Percentiles rank a stretch among this genome's conserved stretches.
Conservation (phyloP, 176 grass and related monocot species). For the Carex scoparia region DNA sequence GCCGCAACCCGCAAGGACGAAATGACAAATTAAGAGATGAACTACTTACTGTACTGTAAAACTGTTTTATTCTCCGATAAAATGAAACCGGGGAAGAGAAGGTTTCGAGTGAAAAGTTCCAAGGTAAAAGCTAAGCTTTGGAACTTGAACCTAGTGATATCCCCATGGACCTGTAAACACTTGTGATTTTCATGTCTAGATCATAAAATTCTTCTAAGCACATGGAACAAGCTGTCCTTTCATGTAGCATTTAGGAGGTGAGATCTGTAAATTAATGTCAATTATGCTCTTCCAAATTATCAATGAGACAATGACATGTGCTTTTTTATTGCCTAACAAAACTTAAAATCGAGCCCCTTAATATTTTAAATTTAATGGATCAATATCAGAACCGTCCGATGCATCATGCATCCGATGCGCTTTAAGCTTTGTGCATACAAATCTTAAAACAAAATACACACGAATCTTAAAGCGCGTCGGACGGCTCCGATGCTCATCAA, state of each 20-base stretch:
- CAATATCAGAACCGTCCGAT: too few species aligned
- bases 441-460: too few species aligned
- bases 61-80: background rate
- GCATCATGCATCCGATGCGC: too few species aligned
- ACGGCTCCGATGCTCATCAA: too few species aligned
- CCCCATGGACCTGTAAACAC: conserved; percentile 9
- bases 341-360: too few species aligned
- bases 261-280: too few species aligned
- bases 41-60: background rate
- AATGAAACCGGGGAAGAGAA: background rate
- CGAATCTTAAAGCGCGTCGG: too few species aligned
- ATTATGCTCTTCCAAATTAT: too few species aligned
- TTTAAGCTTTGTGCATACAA: too few species aligned
- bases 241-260: background rate
- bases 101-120: background rate
- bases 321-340: too few species aligned
- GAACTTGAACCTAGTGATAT: conserved; percentile 16
- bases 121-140: conserved; percentile 22
- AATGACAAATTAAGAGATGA: background rate
- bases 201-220: background rate
- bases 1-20: background rate
- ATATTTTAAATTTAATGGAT: too few species aligned
- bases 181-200: conserved; percentile 16
- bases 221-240: background rate
- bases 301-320: too few species aligned